Conservation (phyloP, 169 alveolate genomes). For the Pseudocohnilembus persalinus region DNA sequence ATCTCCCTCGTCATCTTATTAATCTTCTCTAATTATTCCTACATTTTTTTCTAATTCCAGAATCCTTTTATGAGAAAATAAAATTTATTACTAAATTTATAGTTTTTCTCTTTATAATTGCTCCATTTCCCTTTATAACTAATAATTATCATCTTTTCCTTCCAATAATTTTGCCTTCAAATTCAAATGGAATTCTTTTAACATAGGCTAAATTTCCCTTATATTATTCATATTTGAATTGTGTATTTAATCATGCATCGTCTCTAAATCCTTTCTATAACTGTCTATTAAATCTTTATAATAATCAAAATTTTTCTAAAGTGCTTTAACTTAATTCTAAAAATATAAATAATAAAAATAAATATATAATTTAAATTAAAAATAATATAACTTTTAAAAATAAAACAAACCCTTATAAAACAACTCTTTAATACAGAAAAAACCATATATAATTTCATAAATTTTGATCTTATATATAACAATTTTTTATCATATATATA, state of each 20-base stretch:
- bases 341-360: neutral
- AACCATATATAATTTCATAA: too few species aligned
- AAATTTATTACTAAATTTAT: slow-evolving; percentile 2
- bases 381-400: too few species aligned
- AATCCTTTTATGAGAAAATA: slow-evolving; percentile 19
- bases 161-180: slow-evolving; percentile 4
- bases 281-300: slow-evolving; percentile 11
- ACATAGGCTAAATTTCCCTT: slow-evolving; percentile 22
- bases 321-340: neutral
- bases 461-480: neutral
- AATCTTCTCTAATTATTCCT: neutral
- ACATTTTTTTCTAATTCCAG: slow-evolving; percentile 14
- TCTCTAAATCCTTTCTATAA: slow-evolving; percentile 17
- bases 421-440: too few species aligned
- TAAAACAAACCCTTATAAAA: too few species aligned
- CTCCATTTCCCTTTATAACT: slow-evolving; percentile 21
- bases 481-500: neutral
- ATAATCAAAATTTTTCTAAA: neutral
- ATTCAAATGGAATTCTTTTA: slow-evolving; percentile 13
- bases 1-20: neutral
- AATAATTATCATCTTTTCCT: slow-evolving; percentile 18
- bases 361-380: too few species aligned
- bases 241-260: slow-evolving; percentile 8
- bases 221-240: slow-evolving; percentile 25
- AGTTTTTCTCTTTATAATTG: slow-evolving; percentile 23